Conservation (phyloP, 2,329 filamentous ascomycete species). For the Exophiala alcalophila region DNA sequence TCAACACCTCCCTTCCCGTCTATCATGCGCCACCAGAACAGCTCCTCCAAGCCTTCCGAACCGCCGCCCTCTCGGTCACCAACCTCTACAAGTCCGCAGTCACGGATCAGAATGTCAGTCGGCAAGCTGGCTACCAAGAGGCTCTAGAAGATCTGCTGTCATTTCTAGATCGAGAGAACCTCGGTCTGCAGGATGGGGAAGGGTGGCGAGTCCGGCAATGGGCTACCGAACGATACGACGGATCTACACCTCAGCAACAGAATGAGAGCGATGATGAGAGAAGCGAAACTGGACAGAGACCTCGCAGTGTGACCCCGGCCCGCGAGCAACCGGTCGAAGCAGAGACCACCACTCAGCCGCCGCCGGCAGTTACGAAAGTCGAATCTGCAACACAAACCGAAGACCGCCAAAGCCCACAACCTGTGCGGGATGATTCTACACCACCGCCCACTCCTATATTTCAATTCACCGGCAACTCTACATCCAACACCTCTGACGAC, state of each 20-base stretch:
- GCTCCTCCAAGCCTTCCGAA: constrained; percentile 85
- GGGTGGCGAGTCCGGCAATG: constrained; percentile 64
- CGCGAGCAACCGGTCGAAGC: constrained; percentile 36
- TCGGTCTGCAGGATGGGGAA: constrained; percentile 77
- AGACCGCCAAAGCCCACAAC: constrained; percentile 33
- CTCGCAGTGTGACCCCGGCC: constrained; percentile 21
- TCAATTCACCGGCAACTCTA: constrained; percentile 20
- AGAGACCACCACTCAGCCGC: constrained; percentile 25
- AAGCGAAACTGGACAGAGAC: constrained; percentile 35
- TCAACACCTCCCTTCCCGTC: constrained; percentile 59
- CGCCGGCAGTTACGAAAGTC: constrained; percentile 8
- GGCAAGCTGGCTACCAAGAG: constrained; percentile 84
- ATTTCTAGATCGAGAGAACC: constrained; percentile 77
- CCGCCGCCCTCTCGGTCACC: constrained; percentile 87
- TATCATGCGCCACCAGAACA: constrained; percentile 45
- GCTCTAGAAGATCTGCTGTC: constrained; percentile 84
- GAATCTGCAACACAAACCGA: constrained; percentile 27
- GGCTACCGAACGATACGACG: constrained; percentile 50
- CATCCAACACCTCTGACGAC: constrained; percentile 32
- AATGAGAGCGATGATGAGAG: constrained; percentile 47
- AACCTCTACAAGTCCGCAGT: constrained; percentile 94
- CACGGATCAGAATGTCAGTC: constrained; percentile 69
- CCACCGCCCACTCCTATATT: constrained; percentile 20
- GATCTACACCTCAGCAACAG: constrained; percentile 32
- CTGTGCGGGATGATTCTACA: constrained; percentile 4